phyloP scores from a whole-genome alignment of 768 basidiomycete genomes.

The Coprinellus aureogranulatus region DNA sequence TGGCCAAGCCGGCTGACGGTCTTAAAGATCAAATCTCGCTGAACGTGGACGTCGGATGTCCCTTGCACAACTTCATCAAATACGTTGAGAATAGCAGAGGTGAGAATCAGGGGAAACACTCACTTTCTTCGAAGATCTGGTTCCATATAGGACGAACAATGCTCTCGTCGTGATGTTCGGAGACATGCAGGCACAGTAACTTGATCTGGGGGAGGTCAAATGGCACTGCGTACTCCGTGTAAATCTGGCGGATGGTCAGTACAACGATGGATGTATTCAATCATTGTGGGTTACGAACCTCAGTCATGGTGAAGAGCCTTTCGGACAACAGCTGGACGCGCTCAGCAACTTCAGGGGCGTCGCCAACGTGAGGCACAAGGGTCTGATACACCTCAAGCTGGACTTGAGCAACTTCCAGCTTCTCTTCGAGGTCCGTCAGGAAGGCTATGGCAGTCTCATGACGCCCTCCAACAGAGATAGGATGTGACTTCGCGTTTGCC shows the following conservation, averaged over 20 bases:
- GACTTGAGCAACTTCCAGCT: slow-evolving; percentile 94
- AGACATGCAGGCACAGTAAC: slow-evolving; percentile 87
- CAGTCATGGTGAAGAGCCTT: slow-evolving; percentile 74
- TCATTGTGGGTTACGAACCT: slow-evolving; percentile 61
- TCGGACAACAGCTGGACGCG: slow-evolving; percentile 59
- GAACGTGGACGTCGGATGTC: slow-evolving; percentile 51
- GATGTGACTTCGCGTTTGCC: slow-evolving; percentile 94
- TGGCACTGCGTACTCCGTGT: slow-evolving; percentile 82
- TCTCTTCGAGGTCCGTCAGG: slow-evolving; percentile 92
- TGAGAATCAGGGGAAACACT: slow-evolving; percentile 21
- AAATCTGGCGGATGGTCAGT: slow-evolving; percentile 54
- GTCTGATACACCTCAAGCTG: slow-evolving; percentile 87
- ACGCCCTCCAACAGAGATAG: slow-evolving; percentile 68
- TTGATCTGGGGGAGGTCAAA: slow-evolving; percentile 82
- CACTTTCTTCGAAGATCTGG: slow-evolving; percentile 79
- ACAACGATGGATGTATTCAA: too few species aligned
- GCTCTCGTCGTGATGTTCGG: slow-evolving; percentile 85
- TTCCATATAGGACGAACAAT: slow-evolving; percentile 87
- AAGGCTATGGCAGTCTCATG: slow-evolving; percentile 94
- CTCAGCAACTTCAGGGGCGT: slow-evolving; percentile 61
- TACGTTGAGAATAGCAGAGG: background rate
- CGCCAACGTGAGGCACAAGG: slow-evolving; percentile 57
- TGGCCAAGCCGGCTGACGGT: slow-evolving; percentile 73
- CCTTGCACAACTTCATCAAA: slow-evolving; percentile 50
- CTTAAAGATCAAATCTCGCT: slow-evolving; percentile 60